Conservation (phyloP, 116 monocot species). For the Posidonia oceanica region DNA sequence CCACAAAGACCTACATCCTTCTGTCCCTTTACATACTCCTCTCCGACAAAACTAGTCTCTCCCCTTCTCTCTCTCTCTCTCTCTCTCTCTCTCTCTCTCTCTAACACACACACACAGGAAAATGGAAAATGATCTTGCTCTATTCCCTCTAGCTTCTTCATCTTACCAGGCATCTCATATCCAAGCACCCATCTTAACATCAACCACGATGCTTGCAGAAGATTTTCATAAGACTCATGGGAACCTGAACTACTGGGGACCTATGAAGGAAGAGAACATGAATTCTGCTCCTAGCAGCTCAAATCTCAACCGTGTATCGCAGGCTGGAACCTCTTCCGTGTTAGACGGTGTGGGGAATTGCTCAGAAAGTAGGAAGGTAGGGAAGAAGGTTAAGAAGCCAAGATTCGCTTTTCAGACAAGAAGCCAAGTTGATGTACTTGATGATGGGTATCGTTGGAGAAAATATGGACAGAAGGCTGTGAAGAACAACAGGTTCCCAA, state of each 20-base stretch:
- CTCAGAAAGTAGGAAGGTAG: background rate
- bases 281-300: too few relatives aligned
- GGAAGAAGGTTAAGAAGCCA: constrained; percentile 12
- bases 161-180: too few relatives aligned
- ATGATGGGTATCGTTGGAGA: constrained; percentile 26
- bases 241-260: background rate
- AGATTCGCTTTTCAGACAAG: constrained; percentile 15
- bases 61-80: background rate
- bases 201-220: too few relatives aligned
- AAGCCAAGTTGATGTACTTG: constrained; percentile 19
- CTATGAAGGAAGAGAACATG: background rate
- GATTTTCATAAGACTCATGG: background rate
- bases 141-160: too few relatives aligned
- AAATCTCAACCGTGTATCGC: background rate
- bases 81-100: background rate
- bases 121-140: too few relatives aligned
- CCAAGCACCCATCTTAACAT: too few relatives aligned
- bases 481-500: constrained; percentile 21
- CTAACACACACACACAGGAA: background rate
- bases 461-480: constrained; percentile 26
- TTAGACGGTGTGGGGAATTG: background rate
- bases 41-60: background rate
- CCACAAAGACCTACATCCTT: background rate
- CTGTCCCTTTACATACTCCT: background rate
- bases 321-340: background rate